Conservation (phyloP, 2,329 filamentous ascomycete species). For the Trichoderma citrinoviride region DNA sequence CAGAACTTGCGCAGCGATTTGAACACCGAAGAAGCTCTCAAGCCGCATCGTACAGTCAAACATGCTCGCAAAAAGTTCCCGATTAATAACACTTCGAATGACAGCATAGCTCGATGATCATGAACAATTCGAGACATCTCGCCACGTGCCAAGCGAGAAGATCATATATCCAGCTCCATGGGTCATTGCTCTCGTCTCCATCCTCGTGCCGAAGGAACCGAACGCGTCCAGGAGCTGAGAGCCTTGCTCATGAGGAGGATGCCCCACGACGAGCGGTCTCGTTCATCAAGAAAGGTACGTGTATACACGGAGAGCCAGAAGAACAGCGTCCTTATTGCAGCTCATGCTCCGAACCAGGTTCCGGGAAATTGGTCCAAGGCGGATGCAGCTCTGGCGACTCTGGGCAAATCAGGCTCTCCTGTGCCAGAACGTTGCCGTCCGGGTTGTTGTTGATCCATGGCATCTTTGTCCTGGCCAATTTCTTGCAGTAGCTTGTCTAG, state of each 20-base stretch:
- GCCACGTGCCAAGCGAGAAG: conserved; percentile 5
- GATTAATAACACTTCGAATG: not conserved
- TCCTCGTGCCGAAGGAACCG: not conserved
- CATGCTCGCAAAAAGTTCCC: not conserved
- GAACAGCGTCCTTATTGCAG: too few species aligned
- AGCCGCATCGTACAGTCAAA: not conserved
- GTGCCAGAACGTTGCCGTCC: not conserved
- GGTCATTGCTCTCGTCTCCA: not conserved
- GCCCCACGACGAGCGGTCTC: not conserved
- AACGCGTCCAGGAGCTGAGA: not conserved
- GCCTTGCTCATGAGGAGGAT: not conserved
- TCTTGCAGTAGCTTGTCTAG: conserved; percentile 19
- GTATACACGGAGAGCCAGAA: too few species aligned
- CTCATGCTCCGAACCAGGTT: not conserved
- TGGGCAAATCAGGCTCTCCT: not conserved
- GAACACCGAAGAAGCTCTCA: too few species aligned
- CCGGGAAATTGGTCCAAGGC: not conserved
- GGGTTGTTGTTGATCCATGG: not conserved
- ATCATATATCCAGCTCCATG: not conserved
- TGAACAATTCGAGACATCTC: not conserved
- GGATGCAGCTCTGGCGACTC: not conserved
- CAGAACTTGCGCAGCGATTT: not conserved
- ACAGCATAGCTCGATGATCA: not conserved
- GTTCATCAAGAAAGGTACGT: not conserved
- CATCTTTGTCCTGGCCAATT: conserved; percentile 3